A percentile compares a stretch with the other conserved stretches of the same genome.
phyloP scores from a whole-genome alignment of 1,284 basidiomycete species.

The Golubevia sp. region DNA sequence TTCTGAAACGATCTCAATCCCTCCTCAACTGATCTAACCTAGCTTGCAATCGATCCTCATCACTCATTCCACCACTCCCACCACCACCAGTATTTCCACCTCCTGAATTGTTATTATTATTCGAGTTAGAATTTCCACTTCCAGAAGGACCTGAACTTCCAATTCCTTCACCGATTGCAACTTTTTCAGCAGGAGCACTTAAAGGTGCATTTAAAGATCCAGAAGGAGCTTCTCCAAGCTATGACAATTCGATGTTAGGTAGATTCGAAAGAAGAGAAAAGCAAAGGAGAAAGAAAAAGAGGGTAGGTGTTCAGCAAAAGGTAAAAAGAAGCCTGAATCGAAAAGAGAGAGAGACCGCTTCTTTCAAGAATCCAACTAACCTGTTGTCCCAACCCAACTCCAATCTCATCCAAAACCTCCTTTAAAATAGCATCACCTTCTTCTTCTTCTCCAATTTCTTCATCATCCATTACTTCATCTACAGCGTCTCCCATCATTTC shows the following conservation, averaged over 20 bases:
- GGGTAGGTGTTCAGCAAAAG: background rate
- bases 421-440: slow-evolving; percentile 95
- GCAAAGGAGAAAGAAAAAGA: background rate
- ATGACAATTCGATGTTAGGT: too few species aligned
- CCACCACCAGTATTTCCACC: slow-evolving; percentile 7
- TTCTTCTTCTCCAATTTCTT: slow-evolving; percentile 78
- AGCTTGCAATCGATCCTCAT: slow-evolving; percentile 55
- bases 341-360: background rate
- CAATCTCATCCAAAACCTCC: slow-evolving; percentile 96
- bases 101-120: background rate
- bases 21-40: slow-evolving; percentile 48
- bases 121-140: slow-evolving; percentile 7
- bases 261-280: background rate
- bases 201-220: slow-evolving; percentile 29
- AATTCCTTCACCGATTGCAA: slow-evolving; percentile 50
- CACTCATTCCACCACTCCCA: slow-evolving; percentile 22
- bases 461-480: slow-evolving; percentile 97
- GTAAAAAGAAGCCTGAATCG: background rate
- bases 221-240: slow-evolving; percentile 49
- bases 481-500: slow-evolving; percentile 99
- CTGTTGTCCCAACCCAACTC: slow-evolving; percentile 87
- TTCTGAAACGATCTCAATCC: too few species aligned
- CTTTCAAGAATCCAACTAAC: slow-evolving; percentile 64
- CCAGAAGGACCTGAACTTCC: slow-evolving; percentile 8
- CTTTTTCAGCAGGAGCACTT: slow-evolving; percentile 27